Evolutionary conservation across 2,329 filamentous ascomycete species (phyloP), one percentile per base, ranked within the genome.

Genomic region (Sarocladium kiliense): DNA sequence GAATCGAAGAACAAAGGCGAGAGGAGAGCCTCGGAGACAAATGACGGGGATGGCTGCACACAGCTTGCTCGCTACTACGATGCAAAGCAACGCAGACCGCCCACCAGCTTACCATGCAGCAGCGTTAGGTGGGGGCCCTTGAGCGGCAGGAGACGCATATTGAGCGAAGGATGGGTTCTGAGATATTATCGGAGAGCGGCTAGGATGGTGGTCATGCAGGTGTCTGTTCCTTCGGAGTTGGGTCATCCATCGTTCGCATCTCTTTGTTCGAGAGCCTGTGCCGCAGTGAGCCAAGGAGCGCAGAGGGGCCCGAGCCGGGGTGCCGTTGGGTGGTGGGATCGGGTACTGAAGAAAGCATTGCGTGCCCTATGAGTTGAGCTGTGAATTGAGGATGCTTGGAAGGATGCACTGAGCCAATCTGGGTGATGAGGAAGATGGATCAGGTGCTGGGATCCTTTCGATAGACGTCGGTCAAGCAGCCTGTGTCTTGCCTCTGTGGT

Each of bases 41-140:
- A 23, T 44, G 41, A 21, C 41, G 18, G 21, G 41, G 41, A 44
- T 44, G 41, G 41, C n/a, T 44, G 41, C 41, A 44, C 41, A 25
- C 18, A 23, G 19, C 21, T 44, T 18, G 18, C 21, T 44, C 41
- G 21, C 4, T 44, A 25, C 41, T 21, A 25, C 41, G 41, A 11
- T 25, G 41, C 41, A 44, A 25, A 23, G 21, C 41, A 44, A 25
- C 18, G 19, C 41, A 25, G 21, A 25, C 41, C 37, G n/a, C n/a
- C 30, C 36, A 39, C 36, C 36, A 39, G 36, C 41, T 44, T 44
- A 44, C 41, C 41, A 44, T 44, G 41, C 41, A 44, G 18, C 41
- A 44, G 41, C 41, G 7, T 44, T 25, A 9, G 18, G 41, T 44
- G 41, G 41, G 41, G 41, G n/a, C n/a, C 19, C 7, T 12, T 10